Evolutionary conservation across 495 filamentous ascomycete genomes (phyloP), one percentile per base, ranked within the genome.

Genomic region (Penicillium coffeae): DNA sequence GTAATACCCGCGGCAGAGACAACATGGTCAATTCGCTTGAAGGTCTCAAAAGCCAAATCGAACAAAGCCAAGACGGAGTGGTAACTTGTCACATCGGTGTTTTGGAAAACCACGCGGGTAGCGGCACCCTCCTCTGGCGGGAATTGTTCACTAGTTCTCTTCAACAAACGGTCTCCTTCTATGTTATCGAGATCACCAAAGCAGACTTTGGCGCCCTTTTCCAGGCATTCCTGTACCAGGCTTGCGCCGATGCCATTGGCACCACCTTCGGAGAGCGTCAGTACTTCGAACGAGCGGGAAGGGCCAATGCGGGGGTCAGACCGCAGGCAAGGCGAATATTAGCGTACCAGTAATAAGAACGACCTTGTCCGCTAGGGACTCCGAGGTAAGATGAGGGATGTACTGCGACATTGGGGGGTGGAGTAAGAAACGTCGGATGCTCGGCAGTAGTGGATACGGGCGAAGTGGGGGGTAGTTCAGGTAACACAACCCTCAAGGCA

Each of bases 191-290:
- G 55, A 45, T 80, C 77, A 30, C 67, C 71, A 45, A 71, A 65
- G 38, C 66, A 62, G 7, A 78, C 76, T 27, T 65, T 70, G 43
- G 75, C 75, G 7, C 74, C 73, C 12, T 64, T 58, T 10, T 68
- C 61, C 15, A 75, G 61, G 34, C 74, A 69, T 12, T 74, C 67
- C 19, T 74, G 60, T 8, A 76, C 73, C 0, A 77, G 73, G 34
- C 73, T 73, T 2, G 76, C 63, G n/a, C 78, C 76, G 32, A 81
- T 81, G 8, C 78, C 78, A 33, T 76, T 78, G 13, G 76, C 68
- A 38, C 74, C 74, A 38, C 78, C 78, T 81, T 18, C 3, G 27
- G 22, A n/a, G n/a, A n/a, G n/a, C n/a, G n/a, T n/a, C n/a, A n/a
- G n/a, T n/a, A n/a, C n/a, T n/a, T n/a, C n/a, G n/a, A n/a, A n/a